A percentile compares a stretch with the other conserved stretches of the same genome.
Conservation (phyloP, 306 rosid genomes). For the Ammopiptanthus mongolicus region DNA sequence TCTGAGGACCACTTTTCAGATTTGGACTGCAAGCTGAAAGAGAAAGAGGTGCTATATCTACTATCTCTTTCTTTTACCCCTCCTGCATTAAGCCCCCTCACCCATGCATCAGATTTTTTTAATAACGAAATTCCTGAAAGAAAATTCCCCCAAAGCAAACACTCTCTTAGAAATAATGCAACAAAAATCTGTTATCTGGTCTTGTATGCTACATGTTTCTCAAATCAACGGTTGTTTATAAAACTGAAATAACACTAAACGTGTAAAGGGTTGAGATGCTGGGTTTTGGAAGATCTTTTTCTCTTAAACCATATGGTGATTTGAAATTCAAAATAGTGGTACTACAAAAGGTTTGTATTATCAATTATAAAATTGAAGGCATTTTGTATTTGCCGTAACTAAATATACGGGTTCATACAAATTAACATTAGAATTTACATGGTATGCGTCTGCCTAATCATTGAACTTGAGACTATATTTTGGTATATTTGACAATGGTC, state of each 20-base stretch:
- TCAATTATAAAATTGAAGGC: neutral
- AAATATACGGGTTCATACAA: neutral
- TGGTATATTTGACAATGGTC: conserved; percentile 21
- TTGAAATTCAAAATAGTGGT: conserved; percentile 1
- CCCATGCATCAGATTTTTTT: neutral
- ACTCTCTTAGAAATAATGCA: neutral
- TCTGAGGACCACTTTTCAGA: conserved; percentile 70
- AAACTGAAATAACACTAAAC: neutral
- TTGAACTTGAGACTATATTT: conserved; percentile 9
- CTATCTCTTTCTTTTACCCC: neutral
- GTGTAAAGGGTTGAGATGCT: neutral
- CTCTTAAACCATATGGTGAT: neutral
- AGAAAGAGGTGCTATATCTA: conserved; percentile 59
- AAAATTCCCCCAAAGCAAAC: neutral
- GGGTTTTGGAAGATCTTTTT: neutral
- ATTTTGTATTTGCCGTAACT: neutral
- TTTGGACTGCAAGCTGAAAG: conserved; percentile 62
- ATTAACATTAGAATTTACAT: neutral
- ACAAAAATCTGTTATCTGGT: neutral
- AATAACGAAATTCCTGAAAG: neutral
- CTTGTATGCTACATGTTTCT: neutral
- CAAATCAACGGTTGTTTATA: neutral
- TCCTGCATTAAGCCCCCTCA: neutral
- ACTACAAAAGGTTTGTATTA: neutral
- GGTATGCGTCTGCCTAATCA: neutral